Conservation (phyloP, 116 monocot species). For the Zostera marina region DNA sequence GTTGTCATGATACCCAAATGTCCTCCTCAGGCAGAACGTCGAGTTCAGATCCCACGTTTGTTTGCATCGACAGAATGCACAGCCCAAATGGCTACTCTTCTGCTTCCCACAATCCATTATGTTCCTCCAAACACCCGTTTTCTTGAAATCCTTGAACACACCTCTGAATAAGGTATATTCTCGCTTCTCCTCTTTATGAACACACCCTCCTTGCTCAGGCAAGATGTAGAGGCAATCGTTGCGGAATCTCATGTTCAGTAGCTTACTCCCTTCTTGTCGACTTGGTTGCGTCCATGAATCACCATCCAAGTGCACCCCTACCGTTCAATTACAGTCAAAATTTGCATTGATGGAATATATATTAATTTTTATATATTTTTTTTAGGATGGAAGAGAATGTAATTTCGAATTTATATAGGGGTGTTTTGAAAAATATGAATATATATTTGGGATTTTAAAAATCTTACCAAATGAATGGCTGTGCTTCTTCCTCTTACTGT, state of each 20-base stretch:
- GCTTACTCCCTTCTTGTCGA: constrained; percentile 63
- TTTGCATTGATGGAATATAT: no score
- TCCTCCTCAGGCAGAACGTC: constrained; percentile 69
- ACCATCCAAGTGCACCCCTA: constrained; percentile 36
- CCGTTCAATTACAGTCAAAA: background rate
- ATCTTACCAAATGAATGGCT: background rate
- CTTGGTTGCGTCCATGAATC: constrained; percentile 44
- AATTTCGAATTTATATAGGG: no score
- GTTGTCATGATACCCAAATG: constrained; percentile 81
- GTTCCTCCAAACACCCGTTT: constrained; percentile 69
- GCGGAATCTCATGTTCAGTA: constrained; percentile 55
- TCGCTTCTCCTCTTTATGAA: constrained; percentile 59
- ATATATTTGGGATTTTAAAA: background rate
- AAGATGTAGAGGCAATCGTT: constrained; percentile 68
- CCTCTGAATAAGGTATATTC: constrained; percentile 85
- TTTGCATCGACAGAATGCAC: constrained; percentile 58
- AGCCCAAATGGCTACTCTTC: constrained; percentile 40
- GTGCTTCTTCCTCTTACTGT: constrained; percentile 18
- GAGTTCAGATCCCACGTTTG: constrained; percentile 86
- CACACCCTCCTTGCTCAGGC: constrained; percentile 75
- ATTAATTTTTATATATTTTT: no score
- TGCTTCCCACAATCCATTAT: constrained; percentile 35
- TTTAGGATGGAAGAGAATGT: no score
- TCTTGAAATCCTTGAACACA: constrained; percentile 66
- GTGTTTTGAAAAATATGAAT: no score